Base-by-base conservation (phyloP, 2,329 filamentous ascomycete genomes). In the Aspergillus hortae region DNA sequence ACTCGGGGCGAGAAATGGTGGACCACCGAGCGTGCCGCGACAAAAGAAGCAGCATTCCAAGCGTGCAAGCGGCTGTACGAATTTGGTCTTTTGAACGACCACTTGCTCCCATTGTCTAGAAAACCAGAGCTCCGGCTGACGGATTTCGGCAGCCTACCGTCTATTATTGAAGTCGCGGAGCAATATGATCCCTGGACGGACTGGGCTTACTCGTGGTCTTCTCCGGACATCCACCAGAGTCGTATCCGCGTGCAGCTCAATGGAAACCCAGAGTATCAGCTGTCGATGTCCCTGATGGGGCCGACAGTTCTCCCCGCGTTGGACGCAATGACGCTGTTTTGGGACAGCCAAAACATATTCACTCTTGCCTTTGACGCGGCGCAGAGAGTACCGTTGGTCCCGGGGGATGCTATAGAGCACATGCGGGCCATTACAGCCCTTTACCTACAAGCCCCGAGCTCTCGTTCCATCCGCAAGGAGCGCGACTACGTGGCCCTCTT, bases 31-130 rank as follows among this genome's bases (percentile, higher is more conserved):
- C 81, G 78, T 52, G 84, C 83, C 59, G 90, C 91, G 0, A 84
- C 78, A 59, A 90, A 88, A 63, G 92, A 96, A 68, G 90, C 87
- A 1, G 88, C 90, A 0, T 94, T 95, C 55, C 82, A 89, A 62
- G 89, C 91, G 1, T 96, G 92, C 63, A 71, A 82, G 19, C 77
- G 77, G 4, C 76, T 97, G 0, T 85, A 92, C 64, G 61, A 81
- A 6, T 86, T 81, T 23, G 87, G 87, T 0, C 74, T 96, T 4
- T 70, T 97, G 1, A 91, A 89, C 55, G 82, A 95, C 12, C 79
- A 95, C 60, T 71, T 96, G 0, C 76, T 96, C 38, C 92, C 92
- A 4, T 63, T 71, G 7, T 61, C 59, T 1, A 54, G 52, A 7
- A 72, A 79, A 12, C 51, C 54, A 10, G 60, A 66, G n/a, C 51